Base-by-base conservation (phyloP, 148 eudicot species). In the Spergularia bocconei region DNA sequence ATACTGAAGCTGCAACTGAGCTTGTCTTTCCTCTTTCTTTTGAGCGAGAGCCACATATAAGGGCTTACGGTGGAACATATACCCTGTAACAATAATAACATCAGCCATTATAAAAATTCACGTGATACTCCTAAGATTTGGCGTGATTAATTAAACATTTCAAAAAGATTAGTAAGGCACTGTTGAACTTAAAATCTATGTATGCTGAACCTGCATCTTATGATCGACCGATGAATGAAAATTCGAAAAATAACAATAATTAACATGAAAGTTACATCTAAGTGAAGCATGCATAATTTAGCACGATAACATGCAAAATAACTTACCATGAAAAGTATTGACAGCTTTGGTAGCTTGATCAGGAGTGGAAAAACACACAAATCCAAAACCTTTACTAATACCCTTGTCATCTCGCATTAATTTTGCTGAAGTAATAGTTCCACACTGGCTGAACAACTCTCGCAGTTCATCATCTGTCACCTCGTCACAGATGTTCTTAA, bases 41-140 rank as follows among this genome's bases (percentile, higher is more conserved):
- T 90, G 97, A 68, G 97, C 97, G 60, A 91, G 85, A n/a, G 97
- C 86, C 56, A 90, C 97, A 82, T 91, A 91, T 50, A 91, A 74
- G 57, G 93, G 93, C 76, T 91, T 91, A 57, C 81, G 70, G 41
- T 79, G 91, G 61, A 86, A 79, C 87, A 89, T 83, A 62, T 68
- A 77, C 50, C 93, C 97, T 91, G 83, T 17, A 71, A 73, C 36
- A 29, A 29, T 29, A 29, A 29, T 29, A 29, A 29, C 36, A 29
- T 29, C 36, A 29, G 2, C 36, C 36, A 29, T 29, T 29, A 29
- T 29, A 29, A 29, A 29, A 29, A 29, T 29, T 29, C 36, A 29
- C 36, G 36, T 29, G 36, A 29, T 29, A 29, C 36, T 2, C 36
- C 36, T 29, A 29, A 29, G 36, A 29, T 29, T 29, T 29, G 36